Percentiles rank a stretch among this genome's conserved stretches.
These are phyloP conservation scores for Hygrophorus pudorinus DNA, from an alignment of 768 basidiomycete genomes.

Conservation along the genomic window DNA sequence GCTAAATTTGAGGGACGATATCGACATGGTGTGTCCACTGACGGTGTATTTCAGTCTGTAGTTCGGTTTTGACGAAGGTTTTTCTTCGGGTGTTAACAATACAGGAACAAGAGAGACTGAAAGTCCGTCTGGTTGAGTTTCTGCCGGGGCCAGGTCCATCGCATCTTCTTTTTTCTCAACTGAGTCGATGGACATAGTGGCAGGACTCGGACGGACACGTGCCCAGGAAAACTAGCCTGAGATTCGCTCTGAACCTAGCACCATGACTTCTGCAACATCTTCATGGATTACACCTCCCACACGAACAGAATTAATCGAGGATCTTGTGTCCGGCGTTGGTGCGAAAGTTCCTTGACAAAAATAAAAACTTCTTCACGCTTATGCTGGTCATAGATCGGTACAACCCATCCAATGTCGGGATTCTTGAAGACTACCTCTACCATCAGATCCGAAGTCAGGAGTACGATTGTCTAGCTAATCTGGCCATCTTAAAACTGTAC, in stretches of 20 bases:
- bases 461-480: conserved; percentile 91
- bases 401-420: conserved; percentile 88
- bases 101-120: no score
- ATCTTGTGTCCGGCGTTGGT: conserved; percentile 88
- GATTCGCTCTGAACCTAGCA: no score
- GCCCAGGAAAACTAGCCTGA: no score
- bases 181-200: no score
- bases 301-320: conserved; percentile 81
- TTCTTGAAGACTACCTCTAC: conserved; percentile 94
- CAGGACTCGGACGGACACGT: no score
- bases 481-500: conserved; percentile 89
- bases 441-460: conserved; percentile 86
- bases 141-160: no score
- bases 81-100: no score
- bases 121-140: no score
- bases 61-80: conserved; percentile 21
- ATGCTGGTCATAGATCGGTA: conserved; percentile 67
- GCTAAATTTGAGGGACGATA: conserved; percentile 85
- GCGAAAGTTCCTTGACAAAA: conserved; percentile 17
- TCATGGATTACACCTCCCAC: conserved; percentile 70
- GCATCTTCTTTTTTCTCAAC: no score
- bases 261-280: conserved; percentile 21
- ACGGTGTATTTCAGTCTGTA: conserved; percentile 56
- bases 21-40: conserved; percentile 72
- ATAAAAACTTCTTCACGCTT: conserved; percentile 6